A percentile compares a stretch with the other conserved stretches of the same genome.
Evolutionary conservation across 306 rosid species (phyloP).

Genomic region (Comarum palustre): DNA sequence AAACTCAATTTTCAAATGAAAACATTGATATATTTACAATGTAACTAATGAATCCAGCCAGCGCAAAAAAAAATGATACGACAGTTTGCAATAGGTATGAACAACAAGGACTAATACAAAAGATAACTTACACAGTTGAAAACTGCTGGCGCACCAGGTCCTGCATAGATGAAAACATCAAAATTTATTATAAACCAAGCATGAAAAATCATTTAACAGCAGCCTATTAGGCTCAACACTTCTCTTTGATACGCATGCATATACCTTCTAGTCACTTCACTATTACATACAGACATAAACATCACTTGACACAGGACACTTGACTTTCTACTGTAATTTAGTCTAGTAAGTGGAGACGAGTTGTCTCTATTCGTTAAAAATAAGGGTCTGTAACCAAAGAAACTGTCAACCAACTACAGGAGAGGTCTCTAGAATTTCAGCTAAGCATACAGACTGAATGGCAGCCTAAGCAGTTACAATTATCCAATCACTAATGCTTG

Average conservation of each 20-base stretch:
- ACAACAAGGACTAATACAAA: conserved; percentile 4
- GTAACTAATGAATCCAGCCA: background rate
- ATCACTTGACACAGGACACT: background rate
- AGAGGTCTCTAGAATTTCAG: background rate
- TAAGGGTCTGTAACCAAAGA: background rate
- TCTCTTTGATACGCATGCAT: background rate
- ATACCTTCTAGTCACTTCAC: background rate
- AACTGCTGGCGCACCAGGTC: conserved; percentile 91
- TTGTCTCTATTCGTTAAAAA: background rate
- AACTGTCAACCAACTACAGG: background rate
- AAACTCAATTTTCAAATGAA: background rate
- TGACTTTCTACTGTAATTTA: background rate
- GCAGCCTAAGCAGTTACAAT: background rate
- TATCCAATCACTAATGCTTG: background rate
- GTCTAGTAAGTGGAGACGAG: no score
- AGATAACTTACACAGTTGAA: conserved; percentile 78
- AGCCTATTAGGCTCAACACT: background rate
- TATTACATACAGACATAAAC: background rate
- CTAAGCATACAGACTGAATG: background rate
- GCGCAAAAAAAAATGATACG: background rate
- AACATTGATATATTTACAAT: background rate
- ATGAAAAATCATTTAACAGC: background rate
- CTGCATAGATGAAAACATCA: conserved; percentile 42
- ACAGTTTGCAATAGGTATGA: background rate
- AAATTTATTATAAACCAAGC: conserved; percentile 16